Evolutionary conservation across 176 grass and related monocot species (phyloP), one percentile per base, ranked within the genome.

Genomic region (Raddia guianensis): DNA sequence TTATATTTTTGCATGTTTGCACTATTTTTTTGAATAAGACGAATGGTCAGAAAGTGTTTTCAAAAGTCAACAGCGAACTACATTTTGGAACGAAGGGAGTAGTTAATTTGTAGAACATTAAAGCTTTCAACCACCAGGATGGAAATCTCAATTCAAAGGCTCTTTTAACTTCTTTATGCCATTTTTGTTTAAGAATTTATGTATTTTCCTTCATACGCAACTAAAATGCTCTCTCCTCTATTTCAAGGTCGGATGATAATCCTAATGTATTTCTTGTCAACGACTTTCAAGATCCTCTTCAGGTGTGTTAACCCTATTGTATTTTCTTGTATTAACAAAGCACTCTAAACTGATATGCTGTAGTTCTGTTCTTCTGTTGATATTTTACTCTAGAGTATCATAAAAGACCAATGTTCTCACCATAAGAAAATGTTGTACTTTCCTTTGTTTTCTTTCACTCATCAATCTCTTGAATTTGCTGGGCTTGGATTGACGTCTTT

Each of bases 211-310:
- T 66, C 59, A 52, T 75, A 56, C 72, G 16, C 85, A 70, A 40
- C 62, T 77, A 18, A 70, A 72, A 72, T 92, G 46, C 59, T 52
- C 55, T 92, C 48, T 61, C 37, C 71, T 79, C 60, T 88, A 12
- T 95, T 86, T 81, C 48, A 83, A 98, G 96, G 88, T 99, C 90
- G 66, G 86, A 88, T 10, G 90, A 95, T 1, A 81, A 95, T 95
- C 80, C 92, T 64, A 95, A 90, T 99, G 90, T 99, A 79, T 95
- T 99, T 89, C 96, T 99, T 80, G 90, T 99, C 56, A 99, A 99
- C 56, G 84, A 99, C 88, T 99, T 93, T 81, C 88, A 93, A 84
- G 96, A 99, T 75, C 96, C 96, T 57, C 90, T 99, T 86, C 96
- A 99, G 96, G 96, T 99, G 16, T 86, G 80, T 86, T 73, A 57